phyloP scores from a whole-genome alignment of 805 yeast genomes.

The Komagataella pastoris region DNA sequence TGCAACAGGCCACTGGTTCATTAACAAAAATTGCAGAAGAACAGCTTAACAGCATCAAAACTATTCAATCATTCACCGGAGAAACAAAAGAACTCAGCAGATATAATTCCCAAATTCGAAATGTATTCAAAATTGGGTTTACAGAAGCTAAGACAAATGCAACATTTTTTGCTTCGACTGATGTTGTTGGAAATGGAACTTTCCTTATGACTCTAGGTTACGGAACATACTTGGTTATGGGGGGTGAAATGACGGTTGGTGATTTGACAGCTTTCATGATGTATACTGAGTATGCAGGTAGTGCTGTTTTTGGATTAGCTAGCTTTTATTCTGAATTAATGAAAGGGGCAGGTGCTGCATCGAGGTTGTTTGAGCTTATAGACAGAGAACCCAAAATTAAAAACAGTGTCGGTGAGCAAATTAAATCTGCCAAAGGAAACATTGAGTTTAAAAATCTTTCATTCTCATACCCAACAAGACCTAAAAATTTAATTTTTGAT shows the following conservation, averaged over 20 bases:
- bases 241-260: slow-evolving; percentile 70
- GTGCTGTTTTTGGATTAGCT: slow-evolving; percentile 83
- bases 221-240: slow-evolving; percentile 70
- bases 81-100: slow-evolving; percentile 67
- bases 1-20: slow-evolving; percentile 79
- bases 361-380: slow-evolving; percentile 75
- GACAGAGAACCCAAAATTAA: slow-evolving; percentile 69
- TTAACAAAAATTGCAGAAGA: slow-evolving; percentile 89
- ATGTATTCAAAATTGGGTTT: slow-evolving; percentile 57
- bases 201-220: slow-evolving; percentile 61
- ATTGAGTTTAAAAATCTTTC: slow-evolving; percentile 55
- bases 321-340: slow-evolving; percentile 86
- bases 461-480: slow-evolving; percentile 81
- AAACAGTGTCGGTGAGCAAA: slow-evolving; percentile 46
- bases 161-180: slow-evolving; percentile 66
- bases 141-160: slow-evolving; percentile 77
- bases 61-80: slow-evolving; percentile 86
- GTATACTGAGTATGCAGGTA: slow-evolving; percentile 91
- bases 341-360: slow-evolving; percentile 97
- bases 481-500: slow-evolving; percentile 52
- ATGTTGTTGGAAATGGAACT: slow-evolving; percentile 72
- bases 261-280: slow-evolving; percentile 88
- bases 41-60: slow-evolving; percentile 70
- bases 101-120: slow-evolving; percentile 59
- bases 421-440: slow-evolving; percentile 31